Conservation (phyloP, 208 protist genomes). For the Trypanosoma mega region DNA sequence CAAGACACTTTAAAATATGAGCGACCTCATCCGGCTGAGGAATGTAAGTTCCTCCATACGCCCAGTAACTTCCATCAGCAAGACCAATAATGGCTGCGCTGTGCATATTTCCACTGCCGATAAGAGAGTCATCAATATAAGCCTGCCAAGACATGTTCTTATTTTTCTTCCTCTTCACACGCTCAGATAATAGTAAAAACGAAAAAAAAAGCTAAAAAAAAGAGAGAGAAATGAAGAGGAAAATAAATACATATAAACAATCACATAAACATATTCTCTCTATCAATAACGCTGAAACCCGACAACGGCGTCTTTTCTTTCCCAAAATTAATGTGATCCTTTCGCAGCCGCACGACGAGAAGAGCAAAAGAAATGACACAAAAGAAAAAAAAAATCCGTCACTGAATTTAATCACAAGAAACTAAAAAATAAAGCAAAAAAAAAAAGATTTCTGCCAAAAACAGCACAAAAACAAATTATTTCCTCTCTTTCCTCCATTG, state of each 20-base stretch:
- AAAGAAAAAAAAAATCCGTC: background rate
- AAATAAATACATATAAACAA: constrained; percentile 10
- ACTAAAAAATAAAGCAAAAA: background rate
- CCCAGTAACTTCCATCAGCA: constrained; percentile 87
- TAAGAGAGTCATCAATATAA: constrained; percentile 87
- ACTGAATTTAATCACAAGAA: background rate
- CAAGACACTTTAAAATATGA: constrained; percentile 72
- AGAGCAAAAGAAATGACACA: background rate
- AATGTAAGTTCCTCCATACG: constrained; percentile 81
- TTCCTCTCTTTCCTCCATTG: too few species aligned
- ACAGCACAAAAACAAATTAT: background rate
- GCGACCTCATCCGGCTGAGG: constrained; percentile 85
- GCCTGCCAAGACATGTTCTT: constrained; percentile 82
- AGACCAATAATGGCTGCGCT: constrained; percentile 80
- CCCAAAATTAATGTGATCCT: background rate
- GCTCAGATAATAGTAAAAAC: constrained; percentile 2
- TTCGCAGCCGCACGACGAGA: too few species aligned
- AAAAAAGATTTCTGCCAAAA: background rate
- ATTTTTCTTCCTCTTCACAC: constrained; percentile 26
- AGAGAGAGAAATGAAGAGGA: background rate
- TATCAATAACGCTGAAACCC: too few species aligned
- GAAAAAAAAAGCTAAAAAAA: too few species aligned
- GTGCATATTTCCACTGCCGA: constrained; percentile 87
- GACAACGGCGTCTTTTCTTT: background rate
- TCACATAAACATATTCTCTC: too few species aligned